Conservation (phyloP, 2,329 filamentous ascomycete species). For the Venturia carpophila region DNA sequence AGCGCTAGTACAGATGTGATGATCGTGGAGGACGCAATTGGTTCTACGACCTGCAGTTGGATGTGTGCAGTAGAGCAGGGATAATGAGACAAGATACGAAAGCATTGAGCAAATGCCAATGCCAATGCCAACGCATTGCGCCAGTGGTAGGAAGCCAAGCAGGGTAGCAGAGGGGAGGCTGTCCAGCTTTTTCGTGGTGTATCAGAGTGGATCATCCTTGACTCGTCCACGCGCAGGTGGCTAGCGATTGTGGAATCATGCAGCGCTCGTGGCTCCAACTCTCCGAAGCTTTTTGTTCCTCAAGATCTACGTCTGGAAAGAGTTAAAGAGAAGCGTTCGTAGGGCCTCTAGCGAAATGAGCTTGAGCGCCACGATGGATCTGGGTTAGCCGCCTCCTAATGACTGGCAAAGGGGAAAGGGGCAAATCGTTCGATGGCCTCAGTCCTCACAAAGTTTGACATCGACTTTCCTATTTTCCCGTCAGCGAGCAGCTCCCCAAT, state of each 20-base stretch:
- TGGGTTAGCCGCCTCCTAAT: not conserved
- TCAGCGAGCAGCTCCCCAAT: not conserved
- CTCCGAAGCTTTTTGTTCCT: not conserved
- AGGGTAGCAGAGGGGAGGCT: not conserved
- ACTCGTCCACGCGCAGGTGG: not conserved
- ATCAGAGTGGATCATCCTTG: not conserved
- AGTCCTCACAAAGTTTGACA: not conserved
- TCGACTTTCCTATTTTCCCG: not conserved
- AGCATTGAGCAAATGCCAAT: not conserved
- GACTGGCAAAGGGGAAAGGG: not conserved
- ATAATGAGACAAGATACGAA: not conserved
- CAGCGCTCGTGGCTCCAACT: not conserved
- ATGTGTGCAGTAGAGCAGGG: not conserved
- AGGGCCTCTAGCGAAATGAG: slow-evolving; percentile 6
- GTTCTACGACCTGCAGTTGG: not conserved
- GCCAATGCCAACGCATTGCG: not conserved
- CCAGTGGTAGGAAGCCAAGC: not conserved
- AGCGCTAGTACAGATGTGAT: not conserved
- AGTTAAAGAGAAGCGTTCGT: slow-evolving; percentile 2
- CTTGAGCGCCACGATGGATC: slow-evolving; percentile 1
- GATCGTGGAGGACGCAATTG: not conserved
- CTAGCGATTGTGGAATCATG: not conserved
- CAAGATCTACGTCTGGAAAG: slow-evolving; percentile 1
- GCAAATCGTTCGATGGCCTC: not conserved
- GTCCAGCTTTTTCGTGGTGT: not conserved